Evolutionary conservation across 2,329 filamentous ascomycete genomes (phyloP), one percentile per base, ranked within the genome.

Genomic region (Penicillium sp.): DNA sequence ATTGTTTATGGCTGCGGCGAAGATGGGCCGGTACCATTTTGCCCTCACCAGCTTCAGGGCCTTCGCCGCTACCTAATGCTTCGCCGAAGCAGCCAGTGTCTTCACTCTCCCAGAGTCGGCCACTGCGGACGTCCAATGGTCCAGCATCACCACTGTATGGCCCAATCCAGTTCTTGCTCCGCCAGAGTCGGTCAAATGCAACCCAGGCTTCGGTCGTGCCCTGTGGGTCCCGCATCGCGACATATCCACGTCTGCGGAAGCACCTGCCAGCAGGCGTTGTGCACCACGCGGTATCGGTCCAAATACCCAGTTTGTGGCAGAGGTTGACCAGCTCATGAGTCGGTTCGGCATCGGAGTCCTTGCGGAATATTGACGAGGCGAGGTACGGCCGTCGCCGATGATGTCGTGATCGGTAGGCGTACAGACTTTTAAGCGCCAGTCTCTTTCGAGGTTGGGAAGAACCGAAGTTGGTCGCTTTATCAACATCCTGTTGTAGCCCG

Each of bases 241-340:
- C 81, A 67, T 85, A 85, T 28, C 83, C 81, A 56, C 81, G 78
- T 57, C 83, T 70, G 51, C 83, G 74, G 59, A 79, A 82, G 64
- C 83, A 85, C 56, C 83, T 73, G 26, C 79, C 79, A 13, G 81
- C 83, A 1, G 82, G 82, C 4, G 80, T 84, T 14, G 83, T 82
- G 64, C 83, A 85, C 83, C 83, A 85, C 21, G 81, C 81, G 3
- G 83, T 84, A 67, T 85, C 83, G 4, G 82, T 85, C 82, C 82
- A 85, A 47, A 85, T 84, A 1, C 79, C 80, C 24, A 85, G 67
- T 50, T 81, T 79, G 59, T 85, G 81, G 60, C 83, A 85, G 48
- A 84, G 79, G 46, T 78, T 80, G 48, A 85, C 83, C 31, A 85
- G 74, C 62, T 85, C 82, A 67, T 85, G 83, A 2, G 83, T 85